phyloP scores from a whole-genome alignment of 495 filamentous ascomycete species.

The Xylaria acuta region DNA sequence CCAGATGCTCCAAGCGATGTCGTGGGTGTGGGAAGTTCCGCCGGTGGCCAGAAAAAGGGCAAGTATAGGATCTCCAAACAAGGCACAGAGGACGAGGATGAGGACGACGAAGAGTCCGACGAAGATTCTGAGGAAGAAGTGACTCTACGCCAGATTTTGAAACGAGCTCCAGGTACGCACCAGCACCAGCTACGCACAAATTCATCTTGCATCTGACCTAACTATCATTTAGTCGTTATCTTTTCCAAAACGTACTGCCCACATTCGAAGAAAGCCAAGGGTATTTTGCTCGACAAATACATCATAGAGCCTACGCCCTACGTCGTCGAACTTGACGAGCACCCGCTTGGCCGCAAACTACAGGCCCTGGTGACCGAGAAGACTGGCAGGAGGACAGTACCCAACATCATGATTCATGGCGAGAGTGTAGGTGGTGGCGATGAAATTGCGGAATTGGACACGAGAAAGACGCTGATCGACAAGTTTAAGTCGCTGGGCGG shows the following conservation, averaged over 20 bases:
- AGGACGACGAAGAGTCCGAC: conserved; percentile 56
- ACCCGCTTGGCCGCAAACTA: conserved; percentile 72
- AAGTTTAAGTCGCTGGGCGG: conserved; percentile 77
- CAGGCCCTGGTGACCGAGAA: conserved; percentile 71
- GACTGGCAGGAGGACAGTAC: conserved; percentile 86
- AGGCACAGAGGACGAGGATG: conserved; percentile 44
- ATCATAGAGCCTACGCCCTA: conserved; percentile 79
- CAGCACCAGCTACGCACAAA: not conserved
- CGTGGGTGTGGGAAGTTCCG: conserved; percentile 60
- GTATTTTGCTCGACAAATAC: conserved; percentile 81
- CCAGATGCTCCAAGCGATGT: conserved; percentile 55
- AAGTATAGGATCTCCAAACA: conserved; percentile 35
- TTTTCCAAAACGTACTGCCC: conserved; percentile 96
- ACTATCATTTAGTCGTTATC: conserved; percentile 73
- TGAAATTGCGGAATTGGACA: conserved; percentile 77
- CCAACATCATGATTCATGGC: conserved; percentile 87
- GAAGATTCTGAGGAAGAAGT: conserved; percentile 64
- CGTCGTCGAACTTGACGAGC: conserved; percentile 89
- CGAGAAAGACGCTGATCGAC: conserved; percentile 68
- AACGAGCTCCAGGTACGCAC: conserved; percentile 76
- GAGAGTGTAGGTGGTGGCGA: conserved; percentile 91
- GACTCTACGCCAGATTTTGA: conserved; percentile 77
- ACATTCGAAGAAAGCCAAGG: conserved; percentile 81
- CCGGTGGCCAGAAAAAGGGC: conserved; percentile 67
- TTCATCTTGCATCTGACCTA: not conserved